Base-by-base conservation (phyloP, 176 grass and related monocot genomes). In the Triticum urartu region DNA sequence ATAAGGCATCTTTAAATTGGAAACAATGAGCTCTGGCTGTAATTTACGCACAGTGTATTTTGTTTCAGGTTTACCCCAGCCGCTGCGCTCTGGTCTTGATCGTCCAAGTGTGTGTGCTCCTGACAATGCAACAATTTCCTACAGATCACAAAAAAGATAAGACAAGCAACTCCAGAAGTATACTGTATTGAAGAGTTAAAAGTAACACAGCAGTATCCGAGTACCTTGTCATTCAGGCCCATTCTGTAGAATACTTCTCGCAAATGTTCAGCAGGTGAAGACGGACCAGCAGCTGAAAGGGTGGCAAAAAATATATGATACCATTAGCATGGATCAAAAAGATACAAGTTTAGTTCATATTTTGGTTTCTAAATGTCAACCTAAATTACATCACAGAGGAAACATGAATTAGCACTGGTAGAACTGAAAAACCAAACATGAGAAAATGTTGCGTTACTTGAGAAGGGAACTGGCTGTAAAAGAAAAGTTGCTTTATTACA, bases 91-190 rank as follows among this genome's bases (percentile, higher is more conserved):
- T 78, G 92, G 91, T 87, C 88, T 95, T 14, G 96, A 67, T 18
- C 92, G 89, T 81, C 96, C 96, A 89, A 98, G 96, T 67, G 96
- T 98, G 92, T 98, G 96, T 66, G 96, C 96, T 91, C 93, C 96
- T 79, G 96, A 95, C 24, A 98, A 74, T 68, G 91, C 93, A 74
- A 98, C 95, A 86, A 98, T 98, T 79, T 98, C 93, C 95, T 98
- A 78, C 13, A 89, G 5, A 85, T 13, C 7, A 43, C 54, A 80
- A 81, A 68, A 78, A 11, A 79, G 64, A 36, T 83, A 25, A 43
- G 13, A 87, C 25, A 60, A 79, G 10, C 5, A 84, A 83, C 77
- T 82, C 38, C 38, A 77, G 15, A 68, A 40, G 20, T 56, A 72
- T 50, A 25, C 7, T 9, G 1, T 18, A 11, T n/a, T 63, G 54